Evolutionary conservation across 2,329 filamentous ascomycete genomes (phyloP).

Genomic region (Graphilbum ipis-grandicollis): DNA sequence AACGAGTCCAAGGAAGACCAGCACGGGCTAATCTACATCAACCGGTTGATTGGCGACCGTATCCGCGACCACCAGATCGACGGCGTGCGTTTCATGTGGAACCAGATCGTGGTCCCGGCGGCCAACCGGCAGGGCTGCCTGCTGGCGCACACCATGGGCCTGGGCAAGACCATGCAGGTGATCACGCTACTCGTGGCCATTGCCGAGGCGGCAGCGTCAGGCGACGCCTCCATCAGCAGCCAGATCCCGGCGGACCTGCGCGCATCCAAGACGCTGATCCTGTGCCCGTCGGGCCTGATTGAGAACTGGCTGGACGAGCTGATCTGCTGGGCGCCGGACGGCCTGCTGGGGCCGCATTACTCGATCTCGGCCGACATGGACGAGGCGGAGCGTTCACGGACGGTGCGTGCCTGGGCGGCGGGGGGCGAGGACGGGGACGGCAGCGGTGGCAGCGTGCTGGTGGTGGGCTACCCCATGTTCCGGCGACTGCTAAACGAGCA

Average conservation of each 20-base stretch:
- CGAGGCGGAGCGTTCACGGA: constrained; percentile 20
- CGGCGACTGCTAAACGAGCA: constrained; percentile 16
- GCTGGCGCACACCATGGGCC: constrained; percentile 77
- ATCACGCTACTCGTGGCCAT: constrained; percentile 70
- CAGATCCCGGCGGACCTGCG: constrained; percentile 55
- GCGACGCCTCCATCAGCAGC: constrained; percentile 32
- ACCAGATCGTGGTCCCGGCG: constrained; percentile 50
- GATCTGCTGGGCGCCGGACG: constrained; percentile 44
- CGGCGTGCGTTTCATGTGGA: constrained; percentile 80
- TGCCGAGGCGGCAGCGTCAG: constrained; percentile 44
- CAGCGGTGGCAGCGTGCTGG: no score
- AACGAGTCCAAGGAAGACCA: constrained; percentile 47
- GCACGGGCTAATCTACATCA: constrained; percentile 45
- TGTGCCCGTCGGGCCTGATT: constrained; percentile 60
- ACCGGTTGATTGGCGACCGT: constrained; percentile 39
- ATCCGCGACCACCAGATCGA: constrained; percentile 70
- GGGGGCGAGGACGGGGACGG: no score
- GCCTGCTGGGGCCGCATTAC: constrained; percentile 35
- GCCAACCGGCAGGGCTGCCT: constrained; percentile 55
- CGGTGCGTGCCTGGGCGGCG: constrained; percentile 40
- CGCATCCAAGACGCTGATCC: constrained; percentile 46
- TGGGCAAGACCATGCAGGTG: constrained; percentile 86
- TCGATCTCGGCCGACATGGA: constrained; percentile 30
- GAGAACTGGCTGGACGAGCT: constrained; percentile 77
- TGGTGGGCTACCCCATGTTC: constrained; percentile 61